Percentiles rank a stretch among this genome's conserved stretches.
Conservation (phyloP, 352 stramenopile species). For the Blastocystis sp. region DNA sequence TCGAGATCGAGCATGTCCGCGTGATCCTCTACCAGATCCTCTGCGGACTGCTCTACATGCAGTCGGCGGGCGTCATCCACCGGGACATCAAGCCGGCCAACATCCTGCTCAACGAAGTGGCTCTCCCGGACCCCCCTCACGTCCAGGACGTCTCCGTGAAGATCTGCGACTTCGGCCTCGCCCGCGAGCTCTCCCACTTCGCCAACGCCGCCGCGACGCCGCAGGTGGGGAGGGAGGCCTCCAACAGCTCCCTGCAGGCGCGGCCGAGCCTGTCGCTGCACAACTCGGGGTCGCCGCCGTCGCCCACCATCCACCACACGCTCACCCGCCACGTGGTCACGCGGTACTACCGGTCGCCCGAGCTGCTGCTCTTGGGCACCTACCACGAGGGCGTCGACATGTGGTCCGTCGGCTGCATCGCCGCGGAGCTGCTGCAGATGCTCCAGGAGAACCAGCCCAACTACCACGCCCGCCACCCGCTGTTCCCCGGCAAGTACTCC, state of each 20-base stretch:
- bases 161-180: conserved; percentile 65
- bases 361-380: conserved; percentile 84
- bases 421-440: conserved; percentile 72
- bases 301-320: conserved; percentile 75
- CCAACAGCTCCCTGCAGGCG: background rate
- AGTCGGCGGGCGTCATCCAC: conserved; percentile 86
- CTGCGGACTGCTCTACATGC: conserved; percentile 86
- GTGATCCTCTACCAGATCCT: conserved; percentile 76
- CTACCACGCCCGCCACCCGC: conserved; percentile 69
- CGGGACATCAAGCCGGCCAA: conserved; percentile 89
- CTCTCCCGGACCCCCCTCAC: background rate
- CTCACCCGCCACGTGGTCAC: conserved; percentile 90
- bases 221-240: background rate
- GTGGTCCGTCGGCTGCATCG: conserved; percentile 76
- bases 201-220: background rate
- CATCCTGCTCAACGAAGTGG: conserved; percentile 78
- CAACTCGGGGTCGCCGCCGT: background rate
- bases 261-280: background rate
- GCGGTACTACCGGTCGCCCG: conserved; percentile 86
- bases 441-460: conserved; percentile 66
- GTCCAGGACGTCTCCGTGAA: conserved; percentile 56
- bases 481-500: conserved; percentile 75
- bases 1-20: conserved; percentile 63
- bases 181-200: conserved; percentile 17
- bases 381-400: conserved; percentile 76